Percentiles rank a stretch among this genome's conserved stretches.
These are phyloP conservation scores for Hypoxylon sp. DNA, from an alignment of 2,329 filamentous ascomycete genomes.

Conservation along the genomic window DNA sequence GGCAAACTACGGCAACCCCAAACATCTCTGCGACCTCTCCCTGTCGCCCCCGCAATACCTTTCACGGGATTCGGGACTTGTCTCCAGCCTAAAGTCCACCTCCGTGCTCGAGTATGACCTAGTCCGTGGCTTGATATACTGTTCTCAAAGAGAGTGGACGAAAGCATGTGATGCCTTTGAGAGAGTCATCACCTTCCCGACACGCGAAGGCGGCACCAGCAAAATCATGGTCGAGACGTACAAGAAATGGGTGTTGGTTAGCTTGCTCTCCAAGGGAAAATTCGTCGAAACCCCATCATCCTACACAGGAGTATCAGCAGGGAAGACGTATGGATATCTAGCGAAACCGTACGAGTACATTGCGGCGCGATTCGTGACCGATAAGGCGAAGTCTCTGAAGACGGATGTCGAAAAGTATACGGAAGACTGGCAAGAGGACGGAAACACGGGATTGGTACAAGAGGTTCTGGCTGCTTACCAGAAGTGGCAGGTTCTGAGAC, in stretches of 20 bases:
- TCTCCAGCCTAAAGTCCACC: conserved; percentile 58
- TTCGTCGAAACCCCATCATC: conserved; percentile 63
- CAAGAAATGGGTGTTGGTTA: conserved; percentile 87
- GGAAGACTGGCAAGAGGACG: conserved; percentile 72
- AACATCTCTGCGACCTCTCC: conserved; percentile 55
- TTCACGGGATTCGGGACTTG: conserved; percentile 65
- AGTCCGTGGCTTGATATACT: conserved; percentile 70
- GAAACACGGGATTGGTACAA: conserved; percentile 74
- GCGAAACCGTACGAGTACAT: conserved; percentile 76
- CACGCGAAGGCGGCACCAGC: conserved; percentile 68
- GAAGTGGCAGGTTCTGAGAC: conserved; percentile 76
- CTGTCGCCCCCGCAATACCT: conserved; percentile 66
- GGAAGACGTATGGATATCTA: conserved; percentile 59
- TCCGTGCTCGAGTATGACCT: conserved; percentile 74
- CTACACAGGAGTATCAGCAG: conserved; percentile 57
- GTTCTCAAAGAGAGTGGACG: conserved; percentile 67
- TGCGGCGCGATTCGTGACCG: conserved; percentile 71
- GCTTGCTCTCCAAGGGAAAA: conserved; percentile 74
- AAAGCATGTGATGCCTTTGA: conserved; percentile 70
- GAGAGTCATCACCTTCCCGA: conserved; percentile 72
- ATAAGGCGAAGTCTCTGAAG: conserved; percentile 64
- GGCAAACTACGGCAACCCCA: conserved; percentile 48
- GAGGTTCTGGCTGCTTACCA: conserved; percentile 77
- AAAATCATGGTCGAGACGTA: conserved; percentile 88
- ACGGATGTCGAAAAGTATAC: conserved; percentile 68